Conservation (phyloP, 768 basidiomycete genomes). For the Hysterangium stoloniferum region DNA sequence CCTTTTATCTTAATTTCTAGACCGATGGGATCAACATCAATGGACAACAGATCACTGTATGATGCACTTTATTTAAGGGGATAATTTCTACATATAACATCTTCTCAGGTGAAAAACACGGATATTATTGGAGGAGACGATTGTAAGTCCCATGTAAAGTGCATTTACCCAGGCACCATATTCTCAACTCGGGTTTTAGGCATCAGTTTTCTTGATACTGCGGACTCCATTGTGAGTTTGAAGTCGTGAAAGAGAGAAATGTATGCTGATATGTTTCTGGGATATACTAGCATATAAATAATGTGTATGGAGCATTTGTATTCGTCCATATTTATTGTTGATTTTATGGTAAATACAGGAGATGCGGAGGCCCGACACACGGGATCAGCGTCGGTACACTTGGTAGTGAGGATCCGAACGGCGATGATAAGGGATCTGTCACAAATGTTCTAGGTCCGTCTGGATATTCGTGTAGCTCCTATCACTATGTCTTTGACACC, state of each 20-base stretch:
- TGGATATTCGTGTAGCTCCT: neutral
- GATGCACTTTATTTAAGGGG: neutral
- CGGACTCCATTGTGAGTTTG: neutral
- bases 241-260: neutral
- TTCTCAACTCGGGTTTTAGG: neutral
- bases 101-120: neutral
- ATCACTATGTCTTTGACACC: no score
- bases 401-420: neutral
- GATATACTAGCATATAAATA: neutral
- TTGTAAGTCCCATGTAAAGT: neutral
- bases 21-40: neutral
- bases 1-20: neutral
- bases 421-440: neutral
- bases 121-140: slow-evolving; percentile 1
- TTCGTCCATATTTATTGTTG: neutral
- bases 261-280: no score
- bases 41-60: neutral
- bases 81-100: neutral
- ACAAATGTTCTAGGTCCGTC: neutral
- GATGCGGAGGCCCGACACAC: neutral
- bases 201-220: neutral
- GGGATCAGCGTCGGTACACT: neutral
- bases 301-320: neutral
- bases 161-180: no score
- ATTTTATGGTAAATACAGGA: no score